phyloP scores from a whole-genome alignment of 495 filamentous ascomycete species.

The Margaritispora aquatica region DNA sequence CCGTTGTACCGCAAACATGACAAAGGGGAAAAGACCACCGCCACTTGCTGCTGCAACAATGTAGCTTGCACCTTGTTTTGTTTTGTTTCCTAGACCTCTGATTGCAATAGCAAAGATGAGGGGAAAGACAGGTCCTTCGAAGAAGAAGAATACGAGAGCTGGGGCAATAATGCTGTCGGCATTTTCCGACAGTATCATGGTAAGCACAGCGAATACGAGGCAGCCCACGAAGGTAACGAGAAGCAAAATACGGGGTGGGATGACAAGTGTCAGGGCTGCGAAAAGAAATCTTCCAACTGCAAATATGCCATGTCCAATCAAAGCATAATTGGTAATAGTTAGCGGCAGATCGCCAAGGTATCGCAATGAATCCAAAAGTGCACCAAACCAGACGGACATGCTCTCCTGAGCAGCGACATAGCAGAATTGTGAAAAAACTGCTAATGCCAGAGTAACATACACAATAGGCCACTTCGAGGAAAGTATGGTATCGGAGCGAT shows the following conservation, averaged over 20 bases:
- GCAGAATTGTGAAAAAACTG: slow-evolving; percentile 64
- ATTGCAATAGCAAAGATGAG: slow-evolving; percentile 64
- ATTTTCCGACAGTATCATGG: slow-evolving; percentile 38
- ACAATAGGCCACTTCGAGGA: slow-evolving; percentile 37
- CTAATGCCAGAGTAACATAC: slow-evolving; percentile 44
- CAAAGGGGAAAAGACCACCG: slow-evolving; percentile 60
- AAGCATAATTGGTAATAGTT: slow-evolving; percentile 44
- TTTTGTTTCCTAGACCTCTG: slow-evolving; percentile 62
- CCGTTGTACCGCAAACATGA: slow-evolving; percentile 44
- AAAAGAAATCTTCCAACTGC: slow-evolving; percentile 41
- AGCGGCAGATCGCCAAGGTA: slow-evolving; percentile 47
- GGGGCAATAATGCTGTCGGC: slow-evolving; percentile 50
- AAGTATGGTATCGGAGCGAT: slow-evolving; percentile 24
- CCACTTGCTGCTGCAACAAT: slow-evolving; percentile 61
- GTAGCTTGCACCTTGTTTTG: slow-evolving; percentile 61
- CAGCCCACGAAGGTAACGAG: slow-evolving; percentile 34
- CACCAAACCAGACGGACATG: slow-evolving; percentile 59
- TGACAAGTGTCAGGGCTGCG: slow-evolving; percentile 41
- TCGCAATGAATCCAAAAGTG: slow-evolving; percentile 27
- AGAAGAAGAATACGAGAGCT: slow-evolving; percentile 57
- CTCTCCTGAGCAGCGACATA: slow-evolving; percentile 69
- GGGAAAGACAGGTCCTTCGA: slow-evolving; percentile 66
- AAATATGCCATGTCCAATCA: slow-evolving; percentile 41
- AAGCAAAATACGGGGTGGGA: slow-evolving; percentile 50
- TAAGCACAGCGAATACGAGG: slow-evolving; percentile 36